A percentile compares a stretch with the other conserved stretches of the same genome.
Conservation (phyloP, 192 early-diverging fungal genomes). For the Phlyctochytrium arcticum region DNA sequence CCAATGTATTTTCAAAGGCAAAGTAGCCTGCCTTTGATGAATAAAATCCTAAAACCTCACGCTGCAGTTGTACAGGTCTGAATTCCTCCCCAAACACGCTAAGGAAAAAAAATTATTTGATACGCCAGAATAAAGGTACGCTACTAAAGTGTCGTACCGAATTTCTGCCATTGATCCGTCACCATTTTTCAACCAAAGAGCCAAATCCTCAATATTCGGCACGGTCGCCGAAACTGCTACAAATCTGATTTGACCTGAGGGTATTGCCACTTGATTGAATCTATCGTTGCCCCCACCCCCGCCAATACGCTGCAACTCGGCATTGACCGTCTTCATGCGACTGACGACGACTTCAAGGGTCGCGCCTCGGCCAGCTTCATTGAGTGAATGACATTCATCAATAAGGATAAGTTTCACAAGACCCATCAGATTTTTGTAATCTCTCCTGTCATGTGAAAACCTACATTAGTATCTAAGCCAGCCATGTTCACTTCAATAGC, state of each 20-base stretch:
- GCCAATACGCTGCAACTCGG: conserved; percentile 24
- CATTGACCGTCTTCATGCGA: conserved; percentile 38
- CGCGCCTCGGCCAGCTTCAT: conserved; percentile 58
- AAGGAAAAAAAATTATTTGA: background rate
- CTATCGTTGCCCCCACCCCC: too few relatives aligned
- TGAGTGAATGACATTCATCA: conserved; percentile 75
- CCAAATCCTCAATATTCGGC: conserved; percentile 65
- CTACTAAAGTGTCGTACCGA: background rate
- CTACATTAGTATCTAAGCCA: background rate
- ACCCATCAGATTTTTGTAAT: conserved; percentile 35
- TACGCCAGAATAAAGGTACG: background rate
- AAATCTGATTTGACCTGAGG: conserved; percentile 34
- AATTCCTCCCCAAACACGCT: conserved; percentile 69
- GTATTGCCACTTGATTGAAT: background rate
- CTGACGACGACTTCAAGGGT: conserved; percentile 68
- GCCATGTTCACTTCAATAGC: background rate
- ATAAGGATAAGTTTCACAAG: conserved; percentile 36
- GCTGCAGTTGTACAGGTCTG: conserved; percentile 55
- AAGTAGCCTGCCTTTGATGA: conserved; percentile 37
- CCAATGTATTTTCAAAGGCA: conserved; percentile 53
- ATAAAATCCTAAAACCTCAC: conserved; percentile 49
- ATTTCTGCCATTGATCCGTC: conserved; percentile 17
- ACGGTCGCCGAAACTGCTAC: conserved; percentile 68
- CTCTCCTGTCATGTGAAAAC: too few relatives aligned
- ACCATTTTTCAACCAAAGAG: conserved; percentile 54